Conservation (phyloP, 2,329 filamentous ascomycete genomes). For the Beauveria brongniartii region DNA sequence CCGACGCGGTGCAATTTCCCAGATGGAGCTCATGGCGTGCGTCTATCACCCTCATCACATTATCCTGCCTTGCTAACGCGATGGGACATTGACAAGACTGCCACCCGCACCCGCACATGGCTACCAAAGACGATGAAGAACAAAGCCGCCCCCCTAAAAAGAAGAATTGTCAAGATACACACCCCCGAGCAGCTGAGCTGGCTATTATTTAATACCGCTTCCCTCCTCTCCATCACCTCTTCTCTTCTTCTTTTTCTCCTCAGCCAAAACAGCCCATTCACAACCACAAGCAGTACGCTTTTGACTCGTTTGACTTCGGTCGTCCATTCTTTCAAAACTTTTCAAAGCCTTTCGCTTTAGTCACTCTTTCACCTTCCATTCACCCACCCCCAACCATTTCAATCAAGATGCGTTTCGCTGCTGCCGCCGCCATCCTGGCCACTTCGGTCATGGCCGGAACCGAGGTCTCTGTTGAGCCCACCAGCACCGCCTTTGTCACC, state of each 20-base stretch:
- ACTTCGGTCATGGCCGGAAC: constrained; percentile 22
- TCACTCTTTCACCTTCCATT: constrained; percentile 21
- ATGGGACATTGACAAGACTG: neutral
- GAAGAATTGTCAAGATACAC: neutral
- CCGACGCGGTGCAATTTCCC: constrained; percentile 17
- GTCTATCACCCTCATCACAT: neutral
- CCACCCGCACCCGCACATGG: neutral
- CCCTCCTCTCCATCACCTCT: constrained; percentile 24
- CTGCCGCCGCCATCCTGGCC: constrained; percentile 41
- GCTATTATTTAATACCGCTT: constrained; percentile 38
- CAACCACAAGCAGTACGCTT: constrained; percentile 27
- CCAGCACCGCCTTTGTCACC: constrained; percentile 48
- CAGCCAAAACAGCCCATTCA: constrained; percentile 37
- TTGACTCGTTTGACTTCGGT: constrained; percentile 45
- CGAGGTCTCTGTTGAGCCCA: constrained; percentile 19
- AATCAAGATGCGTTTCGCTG: constrained; percentile 56
- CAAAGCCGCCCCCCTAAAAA: neutral
- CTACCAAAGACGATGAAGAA: constrained; percentile 1
- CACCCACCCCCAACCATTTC: constrained; percentile 23
- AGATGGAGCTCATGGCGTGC: constrained; percentile 12
- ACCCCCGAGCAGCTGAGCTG: constrained; percentile 1
- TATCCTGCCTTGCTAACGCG: neutral
- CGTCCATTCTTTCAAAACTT: constrained; percentile 45
- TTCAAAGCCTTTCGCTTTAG: constrained; percentile 25
- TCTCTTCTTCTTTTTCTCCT: constrained; percentile 24